Evolutionary conservation across 2,329 filamentous ascomycete genomes (phyloP), one percentile per base, ranked within the genome.

Genomic region (Penicillium brevicompactum): DNA sequence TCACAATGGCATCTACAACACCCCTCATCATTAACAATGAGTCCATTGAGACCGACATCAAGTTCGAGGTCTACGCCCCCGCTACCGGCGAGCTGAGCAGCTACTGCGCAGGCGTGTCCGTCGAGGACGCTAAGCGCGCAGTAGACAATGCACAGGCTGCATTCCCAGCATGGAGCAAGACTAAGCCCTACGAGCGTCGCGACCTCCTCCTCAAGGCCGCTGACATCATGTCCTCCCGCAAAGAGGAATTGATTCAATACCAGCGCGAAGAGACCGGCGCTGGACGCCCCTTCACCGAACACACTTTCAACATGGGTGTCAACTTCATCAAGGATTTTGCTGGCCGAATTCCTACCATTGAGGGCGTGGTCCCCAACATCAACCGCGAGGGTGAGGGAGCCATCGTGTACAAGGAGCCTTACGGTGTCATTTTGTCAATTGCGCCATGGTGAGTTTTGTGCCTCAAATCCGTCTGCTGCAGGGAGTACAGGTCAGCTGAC

Each of bases 401-500:
- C 0, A 77, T 94, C 61, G 76, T 95, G 4, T 74, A 87, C 60
- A 87, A 86, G 68, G 89, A 92, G 73, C 90, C 91, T 0, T 91
- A 85, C 64, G 91, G 91, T 1, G 90, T 94, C 7, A 81, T 92
- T 14, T 76, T 95, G 30, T 87, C 85, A 2, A 91, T 95, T 71
- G 89, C 88, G 2, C 90, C 91, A 9, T 96, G 91, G 91, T 92
- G 78, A 64, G 74, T 32, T 34, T 34, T 37, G 41, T 22, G 51
- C 47, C 37, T 38, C 43, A 49, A 38, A 18, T 49, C 11, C 16
- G 30, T 24, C 6, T 49, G 21, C 14, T 32, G 24, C 16, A 30
- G 43, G 41, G 24, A 10, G 16, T 32, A 16, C 6, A 43, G 11
- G 21, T 43, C 22, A 38, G 18, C 45, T 53, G 27, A 46, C 54